Evolutionary conservation across 768 basidiomycete species (phyloP).

Genomic region (Leucocoprinus birnbaumii): DNA sequence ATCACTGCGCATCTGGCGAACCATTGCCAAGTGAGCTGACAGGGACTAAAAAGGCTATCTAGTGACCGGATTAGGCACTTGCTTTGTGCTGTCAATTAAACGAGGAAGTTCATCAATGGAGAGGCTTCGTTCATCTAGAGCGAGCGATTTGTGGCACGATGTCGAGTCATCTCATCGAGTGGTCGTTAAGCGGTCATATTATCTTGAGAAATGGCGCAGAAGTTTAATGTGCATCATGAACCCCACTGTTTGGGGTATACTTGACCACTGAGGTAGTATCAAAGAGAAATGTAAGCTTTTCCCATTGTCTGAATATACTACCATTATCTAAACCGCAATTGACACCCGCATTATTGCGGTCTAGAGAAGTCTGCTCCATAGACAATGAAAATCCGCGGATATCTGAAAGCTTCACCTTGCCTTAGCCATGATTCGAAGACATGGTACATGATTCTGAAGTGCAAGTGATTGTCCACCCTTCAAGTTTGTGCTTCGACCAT

Average conservation of each 20-base stretch:
- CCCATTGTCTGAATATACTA: not conserved
- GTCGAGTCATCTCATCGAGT: not conserved
- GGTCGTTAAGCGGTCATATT: not conserved
- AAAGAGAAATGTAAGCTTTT: not conserved
- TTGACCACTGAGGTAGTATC: not conserved
- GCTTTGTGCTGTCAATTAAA: slow-evolving; percentile 9
- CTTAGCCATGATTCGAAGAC: not conserved
- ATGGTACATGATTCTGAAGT: not conserved
- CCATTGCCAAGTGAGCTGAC: not conserved
- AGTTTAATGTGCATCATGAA: slow-evolving; percentile 1
- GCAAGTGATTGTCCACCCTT: not conserved
- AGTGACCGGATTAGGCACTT: slow-evolving; percentile 7
- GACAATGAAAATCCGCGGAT: not conserved
- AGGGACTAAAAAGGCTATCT: slow-evolving; percentile 10
- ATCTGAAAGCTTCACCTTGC: not conserved
- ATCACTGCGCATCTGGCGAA: not conserved
- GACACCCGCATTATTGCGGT: not conserved
- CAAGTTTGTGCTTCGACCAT: not conserved
- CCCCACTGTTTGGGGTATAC: not conserved
- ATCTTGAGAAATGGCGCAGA: not conserved
- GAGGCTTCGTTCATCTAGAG: not conserved
- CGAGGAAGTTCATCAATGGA: not conserved
- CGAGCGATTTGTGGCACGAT: not conserved
- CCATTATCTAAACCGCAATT: not conserved
- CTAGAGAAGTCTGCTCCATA: not conserved